These are phyloP conservation scores for Fagopyrum tataricum DNA, from an alignment of 148 eudicot genomes.

Conservation along the genomic window DNA sequence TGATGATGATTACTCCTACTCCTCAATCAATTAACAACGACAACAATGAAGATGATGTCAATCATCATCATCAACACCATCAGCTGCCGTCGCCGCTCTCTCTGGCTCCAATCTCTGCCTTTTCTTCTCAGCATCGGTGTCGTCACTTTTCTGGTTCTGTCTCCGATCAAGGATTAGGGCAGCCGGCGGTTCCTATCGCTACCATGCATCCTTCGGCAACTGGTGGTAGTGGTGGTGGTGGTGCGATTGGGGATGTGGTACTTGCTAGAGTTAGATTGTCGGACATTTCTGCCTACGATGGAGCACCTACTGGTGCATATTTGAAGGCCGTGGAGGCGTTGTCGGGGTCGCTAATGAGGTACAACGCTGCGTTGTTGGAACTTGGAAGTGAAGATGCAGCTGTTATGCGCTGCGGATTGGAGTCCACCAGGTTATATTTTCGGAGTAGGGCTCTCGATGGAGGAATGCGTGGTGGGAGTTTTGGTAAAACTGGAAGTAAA, in stretches of 20 bases:
- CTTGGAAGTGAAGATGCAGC: conserved; percentile 58
- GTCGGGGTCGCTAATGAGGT: conserved; percentile 55
- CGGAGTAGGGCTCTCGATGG: conserved; percentile 33
- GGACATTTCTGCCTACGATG: conserved; percentile 57
- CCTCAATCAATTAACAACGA: conserved; percentile 20
- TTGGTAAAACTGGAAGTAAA: conserved; percentile 32
- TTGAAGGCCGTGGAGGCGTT: conserved; percentile 60
- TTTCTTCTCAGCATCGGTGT: conserved; percentile 5
- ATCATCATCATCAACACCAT: conserved; percentile 14
- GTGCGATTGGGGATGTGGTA: conserved; percentile 10
- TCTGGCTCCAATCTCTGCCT: conserved; percentile 23
- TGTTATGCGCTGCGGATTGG: conserved; percentile 63
- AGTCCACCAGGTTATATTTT: conserved; percentile 54
- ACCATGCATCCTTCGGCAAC: neutral
- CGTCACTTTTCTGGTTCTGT: conserved; percentile 9
- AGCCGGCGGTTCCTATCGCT: conserved; percentile 13
- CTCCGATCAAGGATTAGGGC: conserved; percentile 22
- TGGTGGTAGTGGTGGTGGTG: neutral
- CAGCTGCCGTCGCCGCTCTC: conserved; percentile 36
- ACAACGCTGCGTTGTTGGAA: conserved; percentile 66
- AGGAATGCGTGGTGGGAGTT: conserved; percentile 7
- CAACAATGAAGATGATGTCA: conserved; percentile 12
- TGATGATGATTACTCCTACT: conserved; percentile 26
- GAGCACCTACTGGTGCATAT: conserved; percentile 42
- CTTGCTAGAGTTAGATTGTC: conserved; percentile 43